phyloP scores from a whole-genome alignment of 441 rosid genomes.

The Oxalis stricta region DNA sequence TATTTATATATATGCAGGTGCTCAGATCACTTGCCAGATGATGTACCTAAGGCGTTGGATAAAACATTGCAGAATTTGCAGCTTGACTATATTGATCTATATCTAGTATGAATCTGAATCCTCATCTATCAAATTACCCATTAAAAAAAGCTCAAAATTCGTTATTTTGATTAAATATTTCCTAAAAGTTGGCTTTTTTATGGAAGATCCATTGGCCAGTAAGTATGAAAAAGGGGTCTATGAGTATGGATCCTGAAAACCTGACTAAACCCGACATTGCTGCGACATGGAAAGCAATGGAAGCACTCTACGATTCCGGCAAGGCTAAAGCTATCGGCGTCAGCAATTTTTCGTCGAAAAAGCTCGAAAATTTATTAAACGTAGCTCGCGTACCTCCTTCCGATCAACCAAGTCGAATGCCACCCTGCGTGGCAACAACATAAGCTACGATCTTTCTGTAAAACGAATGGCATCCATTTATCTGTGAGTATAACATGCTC shows the following conservation, averaged over 20 bases:
- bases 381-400: slow-evolving; percentile 32
- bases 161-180: background rate
- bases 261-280: slow-evolving; percentile 21
- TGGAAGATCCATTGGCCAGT: slow-evolving; percentile 40
- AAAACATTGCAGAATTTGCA: slow-evolving; percentile 37
- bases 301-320: slow-evolving; percentile 28
- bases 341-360: slow-evolving; percentile 36
- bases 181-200: background rate
- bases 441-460: slow-evolving; percentile 22
- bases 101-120: slow-evolving; percentile 30
- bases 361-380: slow-evolving; percentile 21
- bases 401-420: slow-evolving; percentile 37
- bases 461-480: slow-evolving; percentile 29
- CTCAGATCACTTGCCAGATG: slow-evolving; percentile 34
- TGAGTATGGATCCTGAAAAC: slow-evolving; percentile 15
- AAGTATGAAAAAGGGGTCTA: slow-evolving; percentile 26
- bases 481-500: slow-evolving; percentile 16
- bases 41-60: slow-evolving; percentile 32
- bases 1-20: slow-evolving; percentile 12
- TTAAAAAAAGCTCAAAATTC: too few relatives aligned
- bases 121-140: too few relatives aligned
- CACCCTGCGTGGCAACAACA: slow-evolving; percentile 36
- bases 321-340: slow-evolving; percentile 42
- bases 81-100: slow-evolving; percentile 42
- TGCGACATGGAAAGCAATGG: slow-evolving; percentile 39